Evolutionary conservation across 768 basidiomycete genomes (phyloP).

Genomic region (Trametes maxima): DNA sequence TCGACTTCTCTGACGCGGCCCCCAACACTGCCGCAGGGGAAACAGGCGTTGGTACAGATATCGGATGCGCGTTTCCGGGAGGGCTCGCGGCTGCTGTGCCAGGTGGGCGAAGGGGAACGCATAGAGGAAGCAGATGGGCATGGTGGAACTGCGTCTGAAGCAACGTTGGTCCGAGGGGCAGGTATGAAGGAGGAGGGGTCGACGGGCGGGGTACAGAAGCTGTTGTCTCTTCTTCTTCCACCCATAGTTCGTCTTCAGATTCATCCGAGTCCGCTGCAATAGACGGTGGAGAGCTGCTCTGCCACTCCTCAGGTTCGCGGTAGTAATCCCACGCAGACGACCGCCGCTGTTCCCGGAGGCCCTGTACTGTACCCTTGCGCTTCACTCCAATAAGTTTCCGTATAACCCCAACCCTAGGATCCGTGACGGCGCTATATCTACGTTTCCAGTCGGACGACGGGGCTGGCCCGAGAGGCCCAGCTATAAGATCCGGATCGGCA

Average conservation of each 20-base stretch:
- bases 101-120: slow-evolving; percentile 61
- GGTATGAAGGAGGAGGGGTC: slow-evolving; percentile 71
- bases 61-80: slow-evolving; percentile 40
- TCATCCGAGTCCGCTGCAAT: slow-evolving; percentile 43
- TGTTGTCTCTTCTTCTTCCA: slow-evolving; percentile 33
- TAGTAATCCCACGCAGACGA: slow-evolving; percentile 44
- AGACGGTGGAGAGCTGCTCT: slow-evolving; percentile 33
- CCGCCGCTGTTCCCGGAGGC: slow-evolving; percentile 37
- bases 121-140: slow-evolving; percentile 58
- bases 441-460: slow-evolving; percentile 46
- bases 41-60: slow-evolving; percentile 80
- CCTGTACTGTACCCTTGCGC: slow-evolving; percentile 54
- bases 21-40: slow-evolving; percentile 77
- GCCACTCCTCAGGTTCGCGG: slow-evolving; percentile 53
- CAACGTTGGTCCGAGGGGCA: slow-evolving; percentile 70
- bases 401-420: slow-evolving; percentile 72
- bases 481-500: slow-evolving; percentile 40
- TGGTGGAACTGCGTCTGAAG: slow-evolving; percentile 73
- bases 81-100: slow-evolving; percentile 41
- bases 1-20: slow-evolving; percentile 63
- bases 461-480: slow-evolving; percentile 6
- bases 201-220: slow-evolving; percentile 52
- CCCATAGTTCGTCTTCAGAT: slow-evolving; percentile 40
- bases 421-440: slow-evolving; percentile 63
- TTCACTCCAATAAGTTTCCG: slow-evolving; percentile 71